Evolutionary conservation across 805 yeast genomes (phyloP).

Genomic region (Yamadazyma scolyti): DNA sequence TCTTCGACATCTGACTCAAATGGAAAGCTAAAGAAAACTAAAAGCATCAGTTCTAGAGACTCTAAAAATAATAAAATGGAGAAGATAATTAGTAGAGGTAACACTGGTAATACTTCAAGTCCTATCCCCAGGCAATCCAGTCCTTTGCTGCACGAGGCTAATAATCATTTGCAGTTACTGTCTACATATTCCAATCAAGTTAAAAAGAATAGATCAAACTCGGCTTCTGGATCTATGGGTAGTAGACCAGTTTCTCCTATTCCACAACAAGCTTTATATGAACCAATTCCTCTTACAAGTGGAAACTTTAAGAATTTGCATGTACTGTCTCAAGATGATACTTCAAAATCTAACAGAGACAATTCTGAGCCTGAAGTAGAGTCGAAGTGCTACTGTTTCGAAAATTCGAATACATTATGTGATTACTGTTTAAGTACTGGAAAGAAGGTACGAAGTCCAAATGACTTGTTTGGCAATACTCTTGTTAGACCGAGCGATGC

Average conservation of each 20-base stretch:
- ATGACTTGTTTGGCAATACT: slow-evolving; percentile 12
- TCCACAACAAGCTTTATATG: slow-evolving; percentile 7
- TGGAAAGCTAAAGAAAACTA: slow-evolving; percentile 4
- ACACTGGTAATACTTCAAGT: slow-evolving; percentile 8
- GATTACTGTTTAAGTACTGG: slow-evolving; percentile 2
- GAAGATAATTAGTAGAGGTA: slow-evolving; percentile 5
- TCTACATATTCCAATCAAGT: slow-evolving; percentile 31
- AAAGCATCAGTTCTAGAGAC: slow-evolving; percentile 9
- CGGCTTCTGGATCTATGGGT: slow-evolving; percentile 13
- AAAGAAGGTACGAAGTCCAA: slow-evolving; percentile 1
- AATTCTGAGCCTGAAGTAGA: background rate
- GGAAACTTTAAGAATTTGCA: too few species aligned
- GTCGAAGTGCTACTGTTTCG: background rate
- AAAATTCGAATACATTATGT: slow-evolving; percentile 1
- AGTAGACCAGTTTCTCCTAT: slow-evolving; percentile 21
- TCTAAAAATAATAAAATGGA: slow-evolving; percentile 6
- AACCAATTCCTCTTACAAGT: slow-evolving; percentile 6
- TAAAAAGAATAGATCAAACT: slow-evolving; percentile 28
- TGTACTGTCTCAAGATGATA: too few species aligned
- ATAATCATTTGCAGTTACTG: slow-evolving; percentile 9
- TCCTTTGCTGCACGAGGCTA: slow-evolving; percentile 1
- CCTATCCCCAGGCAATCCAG: slow-evolving; percentile 4
- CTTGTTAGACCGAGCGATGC: slow-evolving; percentile 14
- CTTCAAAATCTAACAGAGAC: too few species aligned
- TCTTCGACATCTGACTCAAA: slow-evolving; percentile 13